phyloP scores from a whole-genome alignment of 805 yeast genomes.

The Zygosaccharomyces lentus region DNA sequence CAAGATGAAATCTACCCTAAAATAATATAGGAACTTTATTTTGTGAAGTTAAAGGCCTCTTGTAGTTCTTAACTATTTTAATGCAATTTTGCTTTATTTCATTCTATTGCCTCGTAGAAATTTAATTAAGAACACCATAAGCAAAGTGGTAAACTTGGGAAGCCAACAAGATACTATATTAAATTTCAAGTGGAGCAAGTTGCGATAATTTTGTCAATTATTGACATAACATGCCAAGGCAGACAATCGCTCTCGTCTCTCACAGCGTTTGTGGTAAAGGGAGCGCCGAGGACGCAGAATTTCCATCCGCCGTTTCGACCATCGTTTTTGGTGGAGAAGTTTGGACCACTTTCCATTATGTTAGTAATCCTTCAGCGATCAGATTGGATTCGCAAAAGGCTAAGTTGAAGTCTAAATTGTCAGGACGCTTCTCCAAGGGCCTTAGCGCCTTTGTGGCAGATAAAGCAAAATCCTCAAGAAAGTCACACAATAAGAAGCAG shows the following conservation, averaged over 20 bases:
- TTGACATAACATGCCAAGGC: background rate
- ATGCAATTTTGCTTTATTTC: too few relatives aligned
- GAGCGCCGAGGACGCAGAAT: background rate
- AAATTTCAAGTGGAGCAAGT: too few relatives aligned
- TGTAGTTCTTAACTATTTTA: too few relatives aligned
- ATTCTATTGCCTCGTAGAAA: too few relatives aligned
- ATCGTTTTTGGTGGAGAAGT: background rate
- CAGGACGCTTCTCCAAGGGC: background rate
- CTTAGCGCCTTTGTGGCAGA: background rate
- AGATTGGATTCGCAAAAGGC: background rate
- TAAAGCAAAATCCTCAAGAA: background rate
- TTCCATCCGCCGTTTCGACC: background rate
- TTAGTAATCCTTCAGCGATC: background rate
- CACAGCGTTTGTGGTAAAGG: background rate
- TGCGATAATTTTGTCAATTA: background rate
- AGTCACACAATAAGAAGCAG: background rate
- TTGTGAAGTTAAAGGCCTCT: too few relatives aligned
- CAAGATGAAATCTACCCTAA: too few relatives aligned
- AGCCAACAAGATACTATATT: too few relatives aligned
- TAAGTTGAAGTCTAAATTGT: background rate
- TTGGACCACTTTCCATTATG: constrained; percentile 3
- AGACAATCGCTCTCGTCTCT: background rate
- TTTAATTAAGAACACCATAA: too few relatives aligned
- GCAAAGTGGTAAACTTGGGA: too few relatives aligned
- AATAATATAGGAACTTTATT: too few relatives aligned